Percentiles rank a stretch among this genome's conserved stretches.
Conservation (phyloP, 805 yeast genomes). For the Metschnikowia bowlesiae region DNA sequence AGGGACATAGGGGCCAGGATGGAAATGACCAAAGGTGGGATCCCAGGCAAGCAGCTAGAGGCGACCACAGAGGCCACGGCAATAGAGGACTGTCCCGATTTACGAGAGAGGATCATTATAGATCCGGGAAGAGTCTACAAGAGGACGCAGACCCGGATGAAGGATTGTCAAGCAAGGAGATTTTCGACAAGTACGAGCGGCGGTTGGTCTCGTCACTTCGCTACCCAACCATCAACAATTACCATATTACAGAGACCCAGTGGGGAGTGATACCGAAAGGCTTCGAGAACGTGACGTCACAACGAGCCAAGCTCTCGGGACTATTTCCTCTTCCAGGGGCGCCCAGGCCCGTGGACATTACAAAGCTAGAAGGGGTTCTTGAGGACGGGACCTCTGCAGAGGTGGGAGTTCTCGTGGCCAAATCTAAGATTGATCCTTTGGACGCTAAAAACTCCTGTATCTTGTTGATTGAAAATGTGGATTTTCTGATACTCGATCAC, state of each 20-base stretch:
- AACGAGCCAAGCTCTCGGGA: constrained; percentile 74
- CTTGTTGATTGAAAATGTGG: constrained; percentile 28
- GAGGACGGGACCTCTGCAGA: constrained; percentile 28
- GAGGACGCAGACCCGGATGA: constrained; percentile 13
- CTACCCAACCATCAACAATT: constrained; percentile 46
- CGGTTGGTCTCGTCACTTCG: constrained; percentile 31
- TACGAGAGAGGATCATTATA: background rate
- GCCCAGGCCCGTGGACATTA: constrained; percentile 42
- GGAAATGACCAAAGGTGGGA: constrained; percentile 17
- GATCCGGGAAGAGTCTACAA: background rate
- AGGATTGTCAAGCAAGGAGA: constrained; percentile 18
- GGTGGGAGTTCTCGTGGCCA: constrained; percentile 27
- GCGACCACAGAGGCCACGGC: constrained; percentile 1
- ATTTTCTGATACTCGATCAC: constrained; percentile 30
- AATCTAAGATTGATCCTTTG: constrained; percentile 35
- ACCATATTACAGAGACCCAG: constrained; percentile 46
- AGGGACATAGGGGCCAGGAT: constrained; percentile 12
- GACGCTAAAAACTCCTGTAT: constrained; percentile 34
- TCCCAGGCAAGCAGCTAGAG: constrained; percentile 6
- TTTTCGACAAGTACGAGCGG: constrained; percentile 21
- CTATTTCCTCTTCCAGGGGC: constrained; percentile 61
- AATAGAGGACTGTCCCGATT: constrained; percentile 7
- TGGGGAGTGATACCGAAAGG: constrained; percentile 77
- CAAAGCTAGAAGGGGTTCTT: constrained; percentile 37
- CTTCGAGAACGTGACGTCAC: constrained; percentile 69